Percentiles rank a stretch among this genome's conserved stretches.
phyloP scores from a whole-genome alignment of 345 rosid species.

The Citrus inodora region DNA sequence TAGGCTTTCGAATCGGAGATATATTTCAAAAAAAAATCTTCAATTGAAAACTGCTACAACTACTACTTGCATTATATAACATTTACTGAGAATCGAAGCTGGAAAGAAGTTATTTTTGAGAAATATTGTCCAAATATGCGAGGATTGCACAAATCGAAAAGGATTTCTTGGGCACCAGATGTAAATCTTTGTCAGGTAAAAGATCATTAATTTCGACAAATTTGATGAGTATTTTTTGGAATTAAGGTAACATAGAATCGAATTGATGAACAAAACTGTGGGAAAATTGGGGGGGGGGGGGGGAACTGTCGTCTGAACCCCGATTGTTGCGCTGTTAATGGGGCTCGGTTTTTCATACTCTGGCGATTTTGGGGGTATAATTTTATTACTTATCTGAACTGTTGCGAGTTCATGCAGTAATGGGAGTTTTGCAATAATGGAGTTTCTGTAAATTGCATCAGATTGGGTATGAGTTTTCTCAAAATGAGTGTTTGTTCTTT shows the following conservation, averaged over 20 bases:
- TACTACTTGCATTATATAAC: slow-evolving; percentile 5
- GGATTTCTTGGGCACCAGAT: slow-evolving; percentile 91
- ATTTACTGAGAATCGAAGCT: slow-evolving; percentile 29
- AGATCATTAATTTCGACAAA: background rate
- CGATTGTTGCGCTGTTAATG: background rate
- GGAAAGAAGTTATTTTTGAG: slow-evolving; percentile 15
- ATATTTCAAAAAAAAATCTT: background rate
- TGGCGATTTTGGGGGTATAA: background rate
- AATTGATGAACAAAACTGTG: background rate
- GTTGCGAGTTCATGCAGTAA: background rate
- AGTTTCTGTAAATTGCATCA: background rate
- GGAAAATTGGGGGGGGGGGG: too few species aligned
- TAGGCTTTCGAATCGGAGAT: slow-evolving; percentile 23
- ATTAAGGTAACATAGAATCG: background rate
- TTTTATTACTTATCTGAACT: background rate
- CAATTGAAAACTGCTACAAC: background rate
- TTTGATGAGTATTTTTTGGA: slow-evolving; percentile 5
- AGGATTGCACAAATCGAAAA: slow-evolving; percentile 75
- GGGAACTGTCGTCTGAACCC: background rate
- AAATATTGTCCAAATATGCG: slow-evolving; percentile 6
- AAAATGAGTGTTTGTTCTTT: background rate
- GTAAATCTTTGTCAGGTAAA: slow-evolving; percentile 97
- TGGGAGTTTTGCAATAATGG: background rate
- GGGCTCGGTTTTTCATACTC: background rate
- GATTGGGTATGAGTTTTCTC: background rate